These are phyloP conservation scores for Penicillium canariense DNA, from an alignment of 495 filamentous ascomycete genomes.

Conservation along the genomic window DNA sequence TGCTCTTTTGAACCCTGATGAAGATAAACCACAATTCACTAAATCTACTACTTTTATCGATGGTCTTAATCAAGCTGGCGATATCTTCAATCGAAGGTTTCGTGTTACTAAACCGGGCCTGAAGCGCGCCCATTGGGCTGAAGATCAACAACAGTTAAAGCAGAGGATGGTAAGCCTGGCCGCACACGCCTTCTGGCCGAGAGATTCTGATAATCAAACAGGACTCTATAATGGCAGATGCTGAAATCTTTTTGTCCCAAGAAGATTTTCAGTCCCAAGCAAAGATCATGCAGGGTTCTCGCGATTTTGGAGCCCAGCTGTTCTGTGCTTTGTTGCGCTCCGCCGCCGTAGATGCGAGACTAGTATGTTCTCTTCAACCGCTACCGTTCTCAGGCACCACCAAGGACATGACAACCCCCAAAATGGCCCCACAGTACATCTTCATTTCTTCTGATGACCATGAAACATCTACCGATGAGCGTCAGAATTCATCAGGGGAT, in stretches of 20 bases:
- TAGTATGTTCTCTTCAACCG: constrained; percentile 89
- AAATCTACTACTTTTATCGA: constrained; percentile 71
- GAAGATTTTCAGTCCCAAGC: constrained; percentile 71
- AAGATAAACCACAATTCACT: constrained; percentile 64
- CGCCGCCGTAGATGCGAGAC: constrained; percentile 73
- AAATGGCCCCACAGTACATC: constrained; percentile 34
- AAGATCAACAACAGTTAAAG: constrained; percentile 57
- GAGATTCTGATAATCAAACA: constrained; percentile 12
- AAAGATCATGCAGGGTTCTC: constrained; percentile 65
- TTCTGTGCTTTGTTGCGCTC: constrained; percentile 83
- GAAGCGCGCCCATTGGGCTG: constrained; percentile 68
- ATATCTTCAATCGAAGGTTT: constrained; percentile 66
- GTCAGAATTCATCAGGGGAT: constrained; percentile 1
- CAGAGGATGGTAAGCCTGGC: constrained; percentile 45
- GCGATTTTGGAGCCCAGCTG: constrained; percentile 85
- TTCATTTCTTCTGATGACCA: constrained; percentile 40
- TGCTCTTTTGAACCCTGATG: constrained; percentile 61
- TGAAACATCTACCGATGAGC: constrained; percentile 32
- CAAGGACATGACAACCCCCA: constrained; percentile 46
- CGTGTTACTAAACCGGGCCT: constrained; percentile 68
- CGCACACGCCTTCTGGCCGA: not conserved
- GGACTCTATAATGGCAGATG: constrained; percentile 39
- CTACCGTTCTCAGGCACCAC: constrained; percentile 67
- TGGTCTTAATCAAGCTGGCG: constrained; percentile 67
- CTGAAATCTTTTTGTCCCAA: constrained; percentile 52